Base-by-base conservation (phyloP, 2,329 filamentous ascomycete species). In the Ceratocystis albifundus region DNA sequence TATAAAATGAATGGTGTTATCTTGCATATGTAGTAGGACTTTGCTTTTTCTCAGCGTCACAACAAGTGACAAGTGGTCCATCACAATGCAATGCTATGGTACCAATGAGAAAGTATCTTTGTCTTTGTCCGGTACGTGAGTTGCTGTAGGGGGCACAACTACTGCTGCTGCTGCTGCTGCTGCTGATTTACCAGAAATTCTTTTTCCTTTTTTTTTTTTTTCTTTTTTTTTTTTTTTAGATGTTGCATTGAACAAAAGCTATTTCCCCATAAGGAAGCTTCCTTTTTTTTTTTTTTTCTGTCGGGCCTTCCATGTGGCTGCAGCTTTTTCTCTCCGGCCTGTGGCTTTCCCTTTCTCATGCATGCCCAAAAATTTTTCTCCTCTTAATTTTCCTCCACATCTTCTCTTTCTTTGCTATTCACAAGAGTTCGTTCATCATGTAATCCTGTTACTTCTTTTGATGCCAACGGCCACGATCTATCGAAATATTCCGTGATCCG, bases 291-390 rank as follows among this genome's bases (percentile, higher is more conserved):
- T 32, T 59, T 59, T 30, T 59, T 59, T 59, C 53, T 59, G 53
- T 59, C 53, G 53, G 53, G 53, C 53, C 53, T 59, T 59, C 53
- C 53, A 67, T 59, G 44, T 64, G 64, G 66, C 63, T 17, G 48
- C 41, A 32, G 53, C 59, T 62, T 48, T 61, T 64, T 36, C 44
- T 28, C 25, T 28, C 53, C 28, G 53, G 53, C 53, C 7, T 32
- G 53, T 32, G 53, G 5, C 28, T 65, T 68, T 46, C 17, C 45
- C 55, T 61, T 6, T 48, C 10, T 41, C 36, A 10, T 64, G 20
- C 57, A 20, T 63, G 30, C 30, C 44, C 57, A 15, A 28, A 45
- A 36, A 44, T 15, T 44, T 44, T 48, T 48, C 17, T 48, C 20
- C 48, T 55, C 8, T 10, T 57, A 17, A 65, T 25, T 36, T 64